Base-by-base conservation (phyloP, 345 rosid species). In the Arabidopsis thaliana region DNA sequence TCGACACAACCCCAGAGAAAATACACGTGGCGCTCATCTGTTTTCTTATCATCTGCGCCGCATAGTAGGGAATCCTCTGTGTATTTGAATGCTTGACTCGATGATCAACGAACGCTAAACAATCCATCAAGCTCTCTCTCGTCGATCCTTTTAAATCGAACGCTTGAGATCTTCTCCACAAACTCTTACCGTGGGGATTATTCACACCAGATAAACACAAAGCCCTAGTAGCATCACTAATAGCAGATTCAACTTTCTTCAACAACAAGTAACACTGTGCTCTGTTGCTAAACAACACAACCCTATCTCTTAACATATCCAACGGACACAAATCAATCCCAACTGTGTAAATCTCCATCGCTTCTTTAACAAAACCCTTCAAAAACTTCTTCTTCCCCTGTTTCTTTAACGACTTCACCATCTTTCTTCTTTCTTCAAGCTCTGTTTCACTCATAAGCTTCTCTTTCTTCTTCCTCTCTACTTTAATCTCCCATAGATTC, bases 151-250 rank as follows among this genome's bases (percentile, higher is more conserved):
- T 78, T 84, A 91, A 80, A 65, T 89, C 92, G 62, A 79, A 93
- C 51, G 96, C 98, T 82, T 91, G 98, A 38, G 96, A 84, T 81
- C 98, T 80, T 84, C 98, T 87, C 96, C 98, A 93, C 77, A 93
- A 77, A 81, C 98, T 91, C 85, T 84, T 93, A 67, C 74, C 71
- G 33, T 91, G 97, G 4, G 83, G 84, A 45, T 68, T 78, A 46
- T 20, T 64, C 3, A 60, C 48, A 66, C 72, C 62, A 20, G 88
- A 87, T 37, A 91, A 73, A 55, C 91, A 83, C 76, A 91, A 44
- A 68, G 98, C 96, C 74, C 91, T 83, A 3, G 97, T 89, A 7
- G 97, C 69, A 79, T 93, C 98, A 66, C 97, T 87, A 53, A 91
- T 81, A 40, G 90, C 97, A 0, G 73, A 78, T 22, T 81, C 91